Base-by-base conservation (phyloP, 2,329 filamentous ascomycete genomes). In the Phialocephala sp. region DNA sequence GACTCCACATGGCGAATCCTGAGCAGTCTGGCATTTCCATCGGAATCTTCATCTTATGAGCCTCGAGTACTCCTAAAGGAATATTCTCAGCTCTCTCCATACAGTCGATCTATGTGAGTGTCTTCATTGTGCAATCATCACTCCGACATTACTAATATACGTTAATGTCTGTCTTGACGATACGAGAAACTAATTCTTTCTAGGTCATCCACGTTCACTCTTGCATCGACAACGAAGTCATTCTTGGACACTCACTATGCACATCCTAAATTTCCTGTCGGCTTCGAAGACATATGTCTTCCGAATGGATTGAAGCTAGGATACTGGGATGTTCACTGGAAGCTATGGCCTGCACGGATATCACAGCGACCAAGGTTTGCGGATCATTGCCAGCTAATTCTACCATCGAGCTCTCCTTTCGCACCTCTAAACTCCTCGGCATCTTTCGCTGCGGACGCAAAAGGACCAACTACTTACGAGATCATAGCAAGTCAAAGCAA, bases 401-500 rank as follows among this genome's bases (percentile, higher is more conserved):
- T 83, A 1, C 76, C 79, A 0, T 1, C 18, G 2, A 68, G 65
- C 2, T 79, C 77, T 0, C 73, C 75, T 0, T 77, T 75, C 47
- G 50, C 68, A 1, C 0, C 59, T 35, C 36, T 72, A 43, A 20
- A 62, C 18, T 24, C 63, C 67, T 37, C 73, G 5, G 14, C 65
- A 18, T 62, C 69, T 4, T 72, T 71, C 41, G 24, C 72, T 59
- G 41, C 66, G 14, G 59, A 72, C 55, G 63, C 67, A 0, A 37
- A 65, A 5, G 77, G 77, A 41, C 78, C 77, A 8, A 75, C 77
- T 0, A 80, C 78, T 0, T 80, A 84, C 62, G 72, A 80, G 9
- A 71, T 80, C 0, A 74, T 85, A 45, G 79, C 84, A 1, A 81
- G 73, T 36, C 81, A 84, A 54, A 75, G 77, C 0, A 74, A 76